Evolutionary conservation across 345 rosid species (phyloP), one percentile per base, ranked within the genome.

Genomic region (Acer saccharum): DNA sequence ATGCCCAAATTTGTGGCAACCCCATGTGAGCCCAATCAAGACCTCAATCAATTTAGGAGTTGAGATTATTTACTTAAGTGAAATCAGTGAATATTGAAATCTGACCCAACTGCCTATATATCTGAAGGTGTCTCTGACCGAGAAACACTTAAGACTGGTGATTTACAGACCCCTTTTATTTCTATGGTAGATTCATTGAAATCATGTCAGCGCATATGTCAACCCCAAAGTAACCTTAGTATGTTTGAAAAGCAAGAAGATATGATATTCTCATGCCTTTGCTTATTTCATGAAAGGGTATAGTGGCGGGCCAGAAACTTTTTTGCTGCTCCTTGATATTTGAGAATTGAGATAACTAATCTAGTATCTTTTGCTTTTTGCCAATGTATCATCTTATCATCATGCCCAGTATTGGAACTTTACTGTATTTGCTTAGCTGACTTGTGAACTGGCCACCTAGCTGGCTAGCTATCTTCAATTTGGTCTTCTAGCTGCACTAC

Each of bases 71-170:
- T 35, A 4, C 68, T 86, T 80, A 41, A 84, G 87, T 25, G 93
- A 91, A 80, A 90, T 90, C 52, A 91, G 88, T 18, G 39, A 35
- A 35, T 35, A 35, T 35, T 35, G 39, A 35, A 35, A 35, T 35
- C 6, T 32, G 6, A 4, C 39, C 39, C 39, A 32, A 29, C 35
- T 29, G 4, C 35, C 35, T 29, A 29, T 29, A 23, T 23, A 23
- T 23, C 25, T 2, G 35, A 32, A 32, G 35, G 35, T 32, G 35
- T 32, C 35, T 32, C 35, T 32, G 35, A 32, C 35, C 4, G 4
- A 35, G 6, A 5, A 35, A 35, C 1, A 35, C 39, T 7, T 23
- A 35, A 35, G 39, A 6, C 39, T 35, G 39, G 39, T 35, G 39
- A 35, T 35, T 35, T 35, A 35, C 39, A 4, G 39, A 35, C 39